Percentiles rank a stretch among this genome's conserved stretches.
phyloP scores from a whole-genome alignment of 768 basidiomycete genomes.

The Pisolithus microcarpus region DNA sequence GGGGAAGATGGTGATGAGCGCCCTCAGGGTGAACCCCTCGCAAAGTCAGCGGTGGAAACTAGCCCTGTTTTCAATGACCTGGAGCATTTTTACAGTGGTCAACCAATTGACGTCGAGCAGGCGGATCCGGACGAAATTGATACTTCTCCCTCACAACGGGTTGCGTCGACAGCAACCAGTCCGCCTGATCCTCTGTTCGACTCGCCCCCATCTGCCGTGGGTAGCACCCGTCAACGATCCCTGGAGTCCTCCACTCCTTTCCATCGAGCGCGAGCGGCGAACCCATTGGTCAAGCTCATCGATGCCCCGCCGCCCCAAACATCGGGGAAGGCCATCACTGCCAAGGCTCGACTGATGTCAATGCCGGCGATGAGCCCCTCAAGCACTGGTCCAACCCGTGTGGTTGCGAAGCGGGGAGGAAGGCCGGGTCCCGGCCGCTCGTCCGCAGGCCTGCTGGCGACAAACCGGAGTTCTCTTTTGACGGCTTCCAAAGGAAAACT shows the following conservation, averaged over 20 bases:
- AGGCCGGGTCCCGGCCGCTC: constrained; percentile 49
- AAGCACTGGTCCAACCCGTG: constrained; percentile 5
- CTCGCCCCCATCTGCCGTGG: constrained; percentile 13
- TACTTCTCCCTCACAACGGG: background rate
- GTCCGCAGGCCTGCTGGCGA: constrained; percentile 35
- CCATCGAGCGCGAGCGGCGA: constrained; percentile 43
- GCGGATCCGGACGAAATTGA: background rate
- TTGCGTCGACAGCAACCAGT: constrained; percentile 8
- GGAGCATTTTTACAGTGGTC: constrained; percentile 22
- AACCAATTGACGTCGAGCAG: constrained; percentile 28
- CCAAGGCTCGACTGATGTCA: constrained; percentile 41
- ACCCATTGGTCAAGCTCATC: constrained; percentile 48
- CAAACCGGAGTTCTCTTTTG: constrained; percentile 45
- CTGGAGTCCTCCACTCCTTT: constrained; percentile 14
- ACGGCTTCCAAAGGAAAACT: constrained; percentile 46
- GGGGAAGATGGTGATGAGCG: constrained; percentile 15
- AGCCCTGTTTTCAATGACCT: constrained; percentile 23
- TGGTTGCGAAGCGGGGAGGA: constrained; percentile 8
- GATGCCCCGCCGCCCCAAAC: constrained; percentile 27
- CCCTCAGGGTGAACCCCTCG: constrained; percentile 3
- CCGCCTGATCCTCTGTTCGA: constrained; percentile 25
- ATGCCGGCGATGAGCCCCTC: constrained; percentile 8
- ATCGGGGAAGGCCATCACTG: constrained; percentile 37
- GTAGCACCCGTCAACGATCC: constrained; percentile 5
- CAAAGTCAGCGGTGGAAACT: background rate